Evolutionary conservation across 306 rosid species (phyloP).

Genomic region (Biancaea sappan): DNA sequence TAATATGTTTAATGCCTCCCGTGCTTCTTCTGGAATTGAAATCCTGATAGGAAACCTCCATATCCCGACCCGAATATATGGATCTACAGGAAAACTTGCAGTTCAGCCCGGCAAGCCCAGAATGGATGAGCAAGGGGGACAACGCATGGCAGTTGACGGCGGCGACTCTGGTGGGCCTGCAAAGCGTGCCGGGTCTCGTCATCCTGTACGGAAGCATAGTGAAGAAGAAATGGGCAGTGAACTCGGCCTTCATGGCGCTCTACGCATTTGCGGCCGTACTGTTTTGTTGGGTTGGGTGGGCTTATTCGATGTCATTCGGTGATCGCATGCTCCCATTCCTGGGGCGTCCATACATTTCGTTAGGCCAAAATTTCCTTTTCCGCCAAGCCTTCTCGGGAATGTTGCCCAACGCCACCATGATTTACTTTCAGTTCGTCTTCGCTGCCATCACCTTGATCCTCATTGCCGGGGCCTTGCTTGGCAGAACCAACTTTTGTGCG

Average conservation of each 20-base stretch:
- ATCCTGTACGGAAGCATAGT: conserved; percentile 61
- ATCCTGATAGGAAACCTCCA: neutral
- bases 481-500: conserved; percentile 51
- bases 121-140: conserved; percentile 55
- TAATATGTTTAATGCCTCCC: neutral
- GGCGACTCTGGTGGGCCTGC: conserved; percentile 52
- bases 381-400: neutral
- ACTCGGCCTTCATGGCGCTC: conserved; percentile 57
- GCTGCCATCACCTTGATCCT: conserved; percentile 55
- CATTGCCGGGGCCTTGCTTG: conserved; percentile 51
- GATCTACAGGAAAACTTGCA: neutral
- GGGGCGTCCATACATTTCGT: conserved; percentile 36
- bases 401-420: conserved; percentile 49
- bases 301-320: conserved; percentile 48
- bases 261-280: conserved; percentile 52
- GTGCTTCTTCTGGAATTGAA: too few species aligned
- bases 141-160: conserved; percentile 54
- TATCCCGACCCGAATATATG: neutral
- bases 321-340: conserved; percentile 6
- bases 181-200: conserved; percentile 53
- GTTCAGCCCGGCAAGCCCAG: conserved; percentile 22
- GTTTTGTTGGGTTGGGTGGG: conserved; percentile 57
- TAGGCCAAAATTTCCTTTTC: conserved; percentile 25
- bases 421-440: conserved; percentile 48
- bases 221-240: conserved; percentile 57